Evolutionary conservation across 1,284 basidiomycete species (phyloP).

Genomic region (Leccinum griseonigrum): DNA sequence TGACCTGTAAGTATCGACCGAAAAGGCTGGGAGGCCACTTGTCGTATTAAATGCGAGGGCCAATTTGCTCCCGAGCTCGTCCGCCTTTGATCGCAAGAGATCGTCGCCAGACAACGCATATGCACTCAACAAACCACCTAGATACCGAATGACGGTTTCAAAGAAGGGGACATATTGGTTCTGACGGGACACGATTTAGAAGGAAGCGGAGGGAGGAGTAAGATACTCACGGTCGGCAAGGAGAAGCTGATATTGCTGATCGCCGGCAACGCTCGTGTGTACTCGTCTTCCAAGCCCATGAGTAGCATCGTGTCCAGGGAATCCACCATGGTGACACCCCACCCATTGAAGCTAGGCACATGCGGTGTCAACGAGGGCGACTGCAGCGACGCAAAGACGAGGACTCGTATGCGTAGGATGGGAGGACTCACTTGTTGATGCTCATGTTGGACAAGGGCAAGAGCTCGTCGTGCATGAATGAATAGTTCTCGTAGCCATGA

Average conservation of each 20-base stretch:
- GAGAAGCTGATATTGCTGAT: constrained; percentile 67
- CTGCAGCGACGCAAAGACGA: not conserved
- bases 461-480: constrained; percentile 60
- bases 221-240: constrained; percentile 32
- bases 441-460: constrained; percentile 45
- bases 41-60: constrained; percentile 52
- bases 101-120: constrained; percentile 65
- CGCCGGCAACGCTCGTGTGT: constrained; percentile 64
- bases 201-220: not conserved
- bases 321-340: constrained; percentile 86
- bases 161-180: constrained; percentile 58
- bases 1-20: constrained; percentile 47
- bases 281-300: constrained; percentile 81
- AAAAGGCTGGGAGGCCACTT: constrained; percentile 48
- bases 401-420: not conserved
- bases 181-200: constrained; percentile 16
- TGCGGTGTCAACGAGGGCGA: constrained; percentile 8
- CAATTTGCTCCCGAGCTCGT: constrained; percentile 48
- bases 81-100: constrained; percentile 48
- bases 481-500: constrained; percentile 53
- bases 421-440: constrained; percentile 48
- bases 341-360: constrained; percentile 66
- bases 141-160: constrained; percentile 48
- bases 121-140: constrained; percentile 80
- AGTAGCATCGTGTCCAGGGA: constrained; percentile 87